Evolutionary conservation across 2,329 filamentous ascomycete species (phyloP).

Genomic region (Lasiodiplodia sp.): DNA sequence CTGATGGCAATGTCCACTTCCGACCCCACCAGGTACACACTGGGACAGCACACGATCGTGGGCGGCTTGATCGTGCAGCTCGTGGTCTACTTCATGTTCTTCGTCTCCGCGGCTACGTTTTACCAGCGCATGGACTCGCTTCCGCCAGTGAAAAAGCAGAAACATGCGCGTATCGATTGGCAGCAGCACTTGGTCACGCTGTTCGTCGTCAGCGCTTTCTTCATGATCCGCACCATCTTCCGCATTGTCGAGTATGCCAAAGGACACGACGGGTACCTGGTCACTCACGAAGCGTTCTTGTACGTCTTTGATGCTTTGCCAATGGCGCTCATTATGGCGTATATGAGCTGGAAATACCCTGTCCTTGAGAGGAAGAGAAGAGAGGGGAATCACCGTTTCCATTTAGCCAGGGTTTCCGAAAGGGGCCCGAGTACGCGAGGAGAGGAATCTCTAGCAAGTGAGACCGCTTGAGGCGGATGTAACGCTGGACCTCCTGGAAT

Average conservation of each 20-base stretch:
- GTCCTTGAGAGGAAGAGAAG: not conserved
- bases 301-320: not conserved
- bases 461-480: not conserved
- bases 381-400: not conserved
- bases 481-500: too few relatives aligned
- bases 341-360: not conserved
- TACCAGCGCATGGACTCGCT: constrained; percentile 35
- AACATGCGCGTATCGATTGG: not conserved
- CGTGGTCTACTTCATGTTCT: constrained; percentile 59
- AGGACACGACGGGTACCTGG: not conserved
- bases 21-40: constrained; percentile 34
- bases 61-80: constrained; percentile 60
- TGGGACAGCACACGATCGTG: constrained; percentile 45
- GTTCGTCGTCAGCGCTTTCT: not conserved
- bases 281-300: not conserved
- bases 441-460: too few relatives aligned
- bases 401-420: not conserved
- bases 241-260: not conserved
- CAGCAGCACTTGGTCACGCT: not conserved
- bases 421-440: not conserved
- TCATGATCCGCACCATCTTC: constrained; percentile 2
- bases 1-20: not conserved
- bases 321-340: not conserved
- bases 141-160: constrained; percentile 32
- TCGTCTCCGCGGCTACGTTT: constrained; percentile 43